Evolutionary conservation across 164 flowering plant species (phyloP).

Genomic region (Umbilicus rupestris): DNA sequence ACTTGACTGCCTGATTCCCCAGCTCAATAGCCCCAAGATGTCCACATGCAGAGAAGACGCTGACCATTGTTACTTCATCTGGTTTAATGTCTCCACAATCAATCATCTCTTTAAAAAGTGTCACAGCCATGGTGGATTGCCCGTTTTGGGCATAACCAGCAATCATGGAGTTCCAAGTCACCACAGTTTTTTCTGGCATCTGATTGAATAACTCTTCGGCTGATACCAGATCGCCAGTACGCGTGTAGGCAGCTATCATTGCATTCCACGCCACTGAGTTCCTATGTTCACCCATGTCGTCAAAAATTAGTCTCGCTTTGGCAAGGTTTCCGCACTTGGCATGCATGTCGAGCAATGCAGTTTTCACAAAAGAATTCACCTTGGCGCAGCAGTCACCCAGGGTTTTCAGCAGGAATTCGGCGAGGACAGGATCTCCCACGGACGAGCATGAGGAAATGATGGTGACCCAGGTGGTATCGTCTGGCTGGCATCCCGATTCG

Average conservation of each 20-base stretch:
- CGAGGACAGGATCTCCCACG: conserved; percentile 37
- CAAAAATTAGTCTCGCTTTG: conserved; percentile 40
- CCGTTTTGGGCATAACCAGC: conserved; percentile 81
- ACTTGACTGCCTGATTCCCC: conserved; percentile 38
- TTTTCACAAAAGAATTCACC: conserved; percentile 39
- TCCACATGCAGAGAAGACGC: conserved; percentile 71
- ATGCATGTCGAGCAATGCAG: conserved; percentile 43
- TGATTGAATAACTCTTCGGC: conserved; percentile 51
- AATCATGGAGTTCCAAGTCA: conserved; percentile 77
- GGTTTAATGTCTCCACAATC: conserved; percentile 22
- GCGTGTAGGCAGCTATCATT: conserved; percentile 61
- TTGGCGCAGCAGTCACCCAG: conserved; percentile 22
- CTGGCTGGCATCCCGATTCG: conserved; percentile 28
- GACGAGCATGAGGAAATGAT: conserved; percentile 44
- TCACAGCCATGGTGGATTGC: conserved; percentile 41
- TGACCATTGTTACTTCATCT: conserved; percentile 66
- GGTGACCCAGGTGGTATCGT: conserved; percentile 61
- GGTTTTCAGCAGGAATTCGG: conserved; percentile 35
- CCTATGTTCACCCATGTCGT: conserved; percentile 33
- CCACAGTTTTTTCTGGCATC: conserved; percentile 47
- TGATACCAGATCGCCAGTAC: conserved; percentile 36
- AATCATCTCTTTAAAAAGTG: conserved; percentile 53
- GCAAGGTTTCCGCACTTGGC: conserved; percentile 37
- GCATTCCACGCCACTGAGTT: conserved; percentile 64
- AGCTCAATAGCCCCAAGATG: conserved; percentile 58